Evolutionary conservation across 768 basidiomycete species (phyloP).

Genomic region (Cytidiella melzeri): DNA sequence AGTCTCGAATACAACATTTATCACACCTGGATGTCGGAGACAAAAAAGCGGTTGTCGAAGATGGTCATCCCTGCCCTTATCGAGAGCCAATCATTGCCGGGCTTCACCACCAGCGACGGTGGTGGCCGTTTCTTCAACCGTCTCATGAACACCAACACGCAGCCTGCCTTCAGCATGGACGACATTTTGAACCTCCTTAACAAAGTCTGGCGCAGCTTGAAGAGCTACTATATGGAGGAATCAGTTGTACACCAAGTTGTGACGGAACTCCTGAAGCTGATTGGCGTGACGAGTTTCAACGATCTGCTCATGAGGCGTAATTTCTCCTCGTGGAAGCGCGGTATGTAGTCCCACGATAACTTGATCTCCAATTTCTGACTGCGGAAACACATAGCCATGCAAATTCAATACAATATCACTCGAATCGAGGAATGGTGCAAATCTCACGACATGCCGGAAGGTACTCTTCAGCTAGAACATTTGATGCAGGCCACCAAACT

Average conservation of each 20-base stretch:
- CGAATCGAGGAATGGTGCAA: slow-evolving; percentile 99
- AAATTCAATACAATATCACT: slow-evolving; percentile 99
- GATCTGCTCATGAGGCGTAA: slow-evolving; percentile 97
- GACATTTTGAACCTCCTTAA: slow-evolving; percentile 95
- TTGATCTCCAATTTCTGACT: slow-evolving; percentile 1
- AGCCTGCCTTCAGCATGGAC: slow-evolving; percentile 96
- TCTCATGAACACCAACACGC: slow-evolving; percentile 75
- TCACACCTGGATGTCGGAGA: slow-evolving; percentile 98
- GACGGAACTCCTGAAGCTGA: slow-evolving; percentile 90
- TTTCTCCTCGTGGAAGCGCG: slow-evolving; percentile 99
- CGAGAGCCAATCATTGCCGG: slow-evolving; percentile 95
- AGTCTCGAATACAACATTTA: slow-evolving; percentile 99
- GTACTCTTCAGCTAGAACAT: slow-evolving; percentile 94
- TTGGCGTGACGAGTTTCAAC: slow-evolving; percentile 97
- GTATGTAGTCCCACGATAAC: slow-evolving; percentile 36
- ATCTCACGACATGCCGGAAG: slow-evolving; percentile 99
- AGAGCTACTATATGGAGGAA: slow-evolving; percentile 98
- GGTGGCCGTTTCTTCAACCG: slow-evolving; percentile 92
- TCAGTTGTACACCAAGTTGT: slow-evolving; percentile 92
- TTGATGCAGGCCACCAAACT: slow-evolving; percentile 99
- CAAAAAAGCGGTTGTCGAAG: slow-evolving; percentile 91
- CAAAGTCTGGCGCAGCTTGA: slow-evolving; percentile 97
- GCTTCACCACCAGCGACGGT: slow-evolving; percentile 94
- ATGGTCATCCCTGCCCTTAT: slow-evolving; percentile 99
- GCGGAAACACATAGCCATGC: slow-evolving; percentile 68